These are phyloP conservation scores for Pseudozyma pruni DNA, from an alignment of 1,284 basidiomycete genomes.

Conservation along the genomic window DNA sequence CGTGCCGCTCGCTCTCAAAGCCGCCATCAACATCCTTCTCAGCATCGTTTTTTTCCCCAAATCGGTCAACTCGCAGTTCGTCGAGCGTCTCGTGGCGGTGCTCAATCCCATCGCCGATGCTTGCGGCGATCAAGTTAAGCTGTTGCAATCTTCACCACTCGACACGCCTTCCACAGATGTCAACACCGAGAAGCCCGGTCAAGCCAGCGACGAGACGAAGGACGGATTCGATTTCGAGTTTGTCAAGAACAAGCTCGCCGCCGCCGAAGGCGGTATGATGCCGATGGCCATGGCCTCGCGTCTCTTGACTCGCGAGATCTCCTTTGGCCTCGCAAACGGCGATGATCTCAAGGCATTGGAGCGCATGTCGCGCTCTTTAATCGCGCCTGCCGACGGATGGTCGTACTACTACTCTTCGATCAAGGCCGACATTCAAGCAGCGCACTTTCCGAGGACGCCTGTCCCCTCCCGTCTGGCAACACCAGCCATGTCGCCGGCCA, in stretches of 20 bases:
- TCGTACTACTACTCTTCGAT: slow-evolving; percentile 71
- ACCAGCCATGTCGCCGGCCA: slow-evolving; percentile 24
- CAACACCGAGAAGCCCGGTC: not conserved
- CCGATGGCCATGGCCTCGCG: slow-evolving; percentile 73
- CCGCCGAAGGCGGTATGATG: slow-evolving; percentile 74
- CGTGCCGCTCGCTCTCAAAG: slow-evolving; percentile 75
- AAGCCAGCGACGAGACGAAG: not conserved
- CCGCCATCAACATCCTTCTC: slow-evolving; percentile 73
- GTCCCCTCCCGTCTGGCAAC: slow-evolving; percentile 41
- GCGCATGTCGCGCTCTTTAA: slow-evolving; percentile 37
- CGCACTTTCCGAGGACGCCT: slow-evolving; percentile 51
- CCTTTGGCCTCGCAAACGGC: slow-evolving; percentile 75
- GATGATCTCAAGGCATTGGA: slow-evolving; percentile 75
- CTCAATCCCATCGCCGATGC: slow-evolving; percentile 72
- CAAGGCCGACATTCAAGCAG: slow-evolving; percentile 42
- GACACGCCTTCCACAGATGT: slow-evolving; percentile 58
- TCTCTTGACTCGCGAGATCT: slow-evolving; percentile 75
- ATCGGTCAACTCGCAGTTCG: slow-evolving; percentile 76
- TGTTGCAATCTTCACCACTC: slow-evolving; percentile 71
- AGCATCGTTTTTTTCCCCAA: slow-evolving; percentile 76
- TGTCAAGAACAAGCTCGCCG: slow-evolving; percentile 66
- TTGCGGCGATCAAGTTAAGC: slow-evolving; percentile 71
- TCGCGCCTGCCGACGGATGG: slow-evolving; percentile 76
- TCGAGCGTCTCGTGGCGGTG: slow-evolving; percentile 72
- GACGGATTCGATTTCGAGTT: slow-evolving; percentile 69